Evolutionary conservation across 345 rosid species (phyloP).

Genomic region (Lepidium africanum): DNA sequence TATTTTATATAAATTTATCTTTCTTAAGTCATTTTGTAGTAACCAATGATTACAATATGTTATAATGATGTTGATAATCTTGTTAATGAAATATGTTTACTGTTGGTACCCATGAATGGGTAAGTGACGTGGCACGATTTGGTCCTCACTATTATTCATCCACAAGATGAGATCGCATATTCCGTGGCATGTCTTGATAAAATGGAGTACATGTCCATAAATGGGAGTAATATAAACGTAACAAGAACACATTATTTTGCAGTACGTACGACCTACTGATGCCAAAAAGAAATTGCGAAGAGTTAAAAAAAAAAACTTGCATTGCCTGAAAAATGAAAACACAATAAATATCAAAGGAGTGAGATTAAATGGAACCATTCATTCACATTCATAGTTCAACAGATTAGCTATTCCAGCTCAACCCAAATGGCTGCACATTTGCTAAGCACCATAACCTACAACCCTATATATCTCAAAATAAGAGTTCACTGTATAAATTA

Average conservation of each 20-base stretch:
- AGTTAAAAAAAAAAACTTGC: background rate
- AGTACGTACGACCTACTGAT: too few species aligned
- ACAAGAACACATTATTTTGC: too few species aligned
- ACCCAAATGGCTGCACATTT: constrained; percentile 12
- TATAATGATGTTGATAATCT: background rate
- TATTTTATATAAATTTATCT: background rate
- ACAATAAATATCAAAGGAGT: background rate
- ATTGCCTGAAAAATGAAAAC: background rate
- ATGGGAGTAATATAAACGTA: too few species aligned
- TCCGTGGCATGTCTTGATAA: too few species aligned
- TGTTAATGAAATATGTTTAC: background rate
- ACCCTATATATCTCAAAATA: background rate
- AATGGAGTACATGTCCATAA: too few species aligned
- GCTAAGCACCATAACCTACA: background rate
- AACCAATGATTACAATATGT: background rate
- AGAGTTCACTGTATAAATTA: constrained; percentile 4
- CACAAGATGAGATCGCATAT: too few species aligned
- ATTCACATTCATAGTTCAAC: constrained; percentile 7
- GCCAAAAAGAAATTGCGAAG: too few species aligned
- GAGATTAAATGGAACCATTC: background rate
- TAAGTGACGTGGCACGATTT: background rate
- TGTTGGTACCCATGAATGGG: background rate
- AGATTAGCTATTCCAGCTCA: constrained; percentile 6
- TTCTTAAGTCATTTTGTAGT: background rate
- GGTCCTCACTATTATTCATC: too few species aligned